Evolutionary conservation across 2,329 filamentous ascomycete species (phyloP).

Genomic region (Neopestalotiopsis clavispora): DNA sequence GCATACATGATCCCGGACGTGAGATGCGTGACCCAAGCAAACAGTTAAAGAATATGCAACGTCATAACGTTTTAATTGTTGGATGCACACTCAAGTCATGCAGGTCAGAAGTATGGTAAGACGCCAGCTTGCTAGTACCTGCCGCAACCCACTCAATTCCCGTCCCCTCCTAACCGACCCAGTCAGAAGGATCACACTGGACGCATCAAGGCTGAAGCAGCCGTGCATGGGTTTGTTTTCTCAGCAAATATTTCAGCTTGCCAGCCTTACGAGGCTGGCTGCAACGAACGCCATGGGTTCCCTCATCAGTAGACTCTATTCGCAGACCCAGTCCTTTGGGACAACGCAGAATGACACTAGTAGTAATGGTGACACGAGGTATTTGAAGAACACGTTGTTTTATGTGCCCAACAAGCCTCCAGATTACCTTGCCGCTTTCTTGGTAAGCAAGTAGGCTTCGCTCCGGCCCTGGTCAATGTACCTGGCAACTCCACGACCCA

Average conservation of each 20-base stretch:
- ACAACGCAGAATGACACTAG: slow-evolving; percentile 25
- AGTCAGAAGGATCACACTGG: slow-evolving; percentile 19
- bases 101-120: neutral
- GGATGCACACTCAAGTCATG: neutral
- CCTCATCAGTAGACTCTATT: slow-evolving; percentile 18
- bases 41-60: neutral
- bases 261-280: slow-evolving; percentile 22
- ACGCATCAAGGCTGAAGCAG: slow-evolving; percentile 2
- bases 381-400: neutral
- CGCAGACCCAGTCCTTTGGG: slow-evolving; percentile 28
- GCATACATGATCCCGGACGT: neutral
- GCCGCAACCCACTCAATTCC: neutral
- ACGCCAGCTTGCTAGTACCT: slow-evolving; percentile 1
- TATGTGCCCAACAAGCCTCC: slow-evolving; percentile 12
- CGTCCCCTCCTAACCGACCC: slow-evolving; percentile 5
- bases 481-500: slow-evolving; percentile 27
- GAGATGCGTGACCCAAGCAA: neutral
- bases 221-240: neutral
- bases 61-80: neutral
- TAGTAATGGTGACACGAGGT: slow-evolving; percentile 19
- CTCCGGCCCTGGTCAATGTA: slow-evolving; percentile 3
- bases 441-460: slow-evolving; percentile 11
- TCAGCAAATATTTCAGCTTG: neutral
- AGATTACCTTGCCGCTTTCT: slow-evolving; percentile 3
- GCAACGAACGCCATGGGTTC: slow-evolving; percentile 14